Base-by-base conservation (phyloP, 2,329 filamentous ascomycete genomes). In the Tolypocladium ovalisporum region DNA sequence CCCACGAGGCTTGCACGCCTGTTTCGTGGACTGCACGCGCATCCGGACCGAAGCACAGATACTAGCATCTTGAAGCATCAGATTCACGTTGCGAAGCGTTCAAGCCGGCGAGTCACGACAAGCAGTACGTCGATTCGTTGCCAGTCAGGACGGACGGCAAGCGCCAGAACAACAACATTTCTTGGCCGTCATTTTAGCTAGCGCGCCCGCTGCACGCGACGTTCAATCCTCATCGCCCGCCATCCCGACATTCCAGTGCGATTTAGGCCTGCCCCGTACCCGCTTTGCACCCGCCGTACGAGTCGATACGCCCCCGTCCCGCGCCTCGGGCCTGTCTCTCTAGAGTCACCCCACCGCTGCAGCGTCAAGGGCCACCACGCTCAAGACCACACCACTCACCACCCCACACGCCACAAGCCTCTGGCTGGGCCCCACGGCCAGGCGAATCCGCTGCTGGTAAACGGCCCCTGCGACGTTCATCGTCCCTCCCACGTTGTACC, bases 401-500 rank as follows among this genome's bases (percentile, higher is more conserved):
- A 37, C 36, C n/a, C 35, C 53, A 53, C 35, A 34, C 29, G 35
- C 35, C 47, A 53, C 40, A 47, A 22, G 42, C 42, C 42, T 27
- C 42, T 47, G 10, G n/a, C 5, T 24, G 42, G 22, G 42, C 22
- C 13, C 42, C 42, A 47, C 42, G 42, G 8, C 42, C 13, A 47
- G 24, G 42, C 42, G 40, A 44, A 44, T 44, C 40, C 40, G 22
- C 40, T 44, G 7, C 22, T 42, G 40, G 5, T 4, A 44, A 44
- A 15, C 40, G 40, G 22, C 22, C 7, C 42, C 42, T 47, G 37
- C 17, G 37, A 19, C 22, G 22, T 47, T 29, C 53, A 55, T 55
- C 42, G 51, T 52, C 52, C 54, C 54, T 57, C 56, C 61, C 61
- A 63, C 62, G 62, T 63, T 63, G 59, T 61, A 60, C 59, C 61